phyloP scores from a whole-genome alignment of 2,329 filamentous ascomycete species.

The Cladosporium sp. region DNA sequence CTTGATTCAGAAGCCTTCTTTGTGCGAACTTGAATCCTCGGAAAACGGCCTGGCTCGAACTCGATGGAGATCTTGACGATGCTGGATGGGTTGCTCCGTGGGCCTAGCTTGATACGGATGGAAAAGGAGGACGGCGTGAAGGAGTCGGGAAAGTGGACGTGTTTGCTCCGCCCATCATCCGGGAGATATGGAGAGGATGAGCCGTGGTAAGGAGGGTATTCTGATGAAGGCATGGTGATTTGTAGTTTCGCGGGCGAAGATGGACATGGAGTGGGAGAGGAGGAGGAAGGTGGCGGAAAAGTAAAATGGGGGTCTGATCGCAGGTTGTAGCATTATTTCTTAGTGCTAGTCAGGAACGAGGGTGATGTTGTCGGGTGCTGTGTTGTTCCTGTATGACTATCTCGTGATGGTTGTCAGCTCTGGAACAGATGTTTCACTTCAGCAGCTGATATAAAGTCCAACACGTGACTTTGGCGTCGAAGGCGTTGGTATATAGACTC shows the following conservation, averaged over 20 bases:
- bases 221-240: conserved; percentile 13
- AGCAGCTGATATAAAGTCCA: not conserved
- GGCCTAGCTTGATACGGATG: conserved; percentile 32
- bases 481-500: not conserved
- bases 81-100: conserved; percentile 27
- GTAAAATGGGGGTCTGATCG: not conserved
- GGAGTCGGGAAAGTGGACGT: conserved; percentile 31
- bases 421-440: conserved; percentile 17
- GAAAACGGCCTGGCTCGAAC: conserved; percentile 31
- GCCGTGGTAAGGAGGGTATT: conserved; percentile 14
- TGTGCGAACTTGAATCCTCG: conserved; percentile 33
- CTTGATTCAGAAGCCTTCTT: conserved; percentile 25
- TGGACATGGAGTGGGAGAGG: not conserved
- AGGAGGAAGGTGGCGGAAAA: not conserved
- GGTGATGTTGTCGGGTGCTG: conserved; percentile 13
- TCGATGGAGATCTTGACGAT: conserved; percentile 34
- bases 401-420: conserved; percentile 13
- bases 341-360: conserved; percentile 3
- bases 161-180: not conserved
- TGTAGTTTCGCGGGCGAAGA: not conserved
- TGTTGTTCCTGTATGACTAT: not conserved
- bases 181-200: not conserved
- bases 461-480: not conserved
- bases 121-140: conserved; percentile 29
- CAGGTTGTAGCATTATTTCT: not conserved